phyloP scores from a whole-genome alignment of 768 basidiomycete genomes.

The Russula vinacea region DNA sequence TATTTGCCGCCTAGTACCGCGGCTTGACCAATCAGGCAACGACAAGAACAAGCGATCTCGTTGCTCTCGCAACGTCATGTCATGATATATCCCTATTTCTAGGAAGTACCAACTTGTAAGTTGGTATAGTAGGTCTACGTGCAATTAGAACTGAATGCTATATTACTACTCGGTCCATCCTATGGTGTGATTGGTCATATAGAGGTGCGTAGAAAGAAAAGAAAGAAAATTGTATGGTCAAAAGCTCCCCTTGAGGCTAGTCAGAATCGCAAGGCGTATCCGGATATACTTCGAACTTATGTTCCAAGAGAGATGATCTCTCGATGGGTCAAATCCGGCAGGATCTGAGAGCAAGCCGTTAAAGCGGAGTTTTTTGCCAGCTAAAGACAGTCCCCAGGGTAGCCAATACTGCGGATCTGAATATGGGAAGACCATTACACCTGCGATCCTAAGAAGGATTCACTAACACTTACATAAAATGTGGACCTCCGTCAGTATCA shows the following conservation, averaged over 20 bases:
- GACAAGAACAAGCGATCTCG: too few species aligned
- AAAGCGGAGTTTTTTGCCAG: conserved; percentile 48
- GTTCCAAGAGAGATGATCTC: conserved; percentile 76
- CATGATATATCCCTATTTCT: conserved; percentile 1
- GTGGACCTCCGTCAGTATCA: conserved; percentile 46
- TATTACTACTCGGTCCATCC: not conserved
- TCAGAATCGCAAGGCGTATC: conserved; percentile 60
- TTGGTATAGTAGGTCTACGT: not conserved
- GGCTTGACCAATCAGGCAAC: conserved; percentile 9
- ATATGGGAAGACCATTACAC: conserved; percentile 36
- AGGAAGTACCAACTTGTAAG: not conserved
- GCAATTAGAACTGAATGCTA: not conserved
- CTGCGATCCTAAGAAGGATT: conserved; percentile 9
- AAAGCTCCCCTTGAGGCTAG: not conserved
- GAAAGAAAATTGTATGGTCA: not conserved
- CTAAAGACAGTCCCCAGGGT: conserved; percentile 61
- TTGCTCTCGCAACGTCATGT: too few species aligned
- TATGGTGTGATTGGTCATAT: not conserved
- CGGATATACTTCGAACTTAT: conserved; percentile 84
- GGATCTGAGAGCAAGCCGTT: conserved; percentile 67
- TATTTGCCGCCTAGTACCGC: not conserved
- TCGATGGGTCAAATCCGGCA: conserved; percentile 70
- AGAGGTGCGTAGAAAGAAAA: not conserved
- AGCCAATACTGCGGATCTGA: conserved; percentile 63
- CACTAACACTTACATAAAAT: conserved; percentile 45